phyloP scores from a whole-genome alignment of 2,329 filamentous ascomycete species.

The Fusarium haematococcum region DNA sequence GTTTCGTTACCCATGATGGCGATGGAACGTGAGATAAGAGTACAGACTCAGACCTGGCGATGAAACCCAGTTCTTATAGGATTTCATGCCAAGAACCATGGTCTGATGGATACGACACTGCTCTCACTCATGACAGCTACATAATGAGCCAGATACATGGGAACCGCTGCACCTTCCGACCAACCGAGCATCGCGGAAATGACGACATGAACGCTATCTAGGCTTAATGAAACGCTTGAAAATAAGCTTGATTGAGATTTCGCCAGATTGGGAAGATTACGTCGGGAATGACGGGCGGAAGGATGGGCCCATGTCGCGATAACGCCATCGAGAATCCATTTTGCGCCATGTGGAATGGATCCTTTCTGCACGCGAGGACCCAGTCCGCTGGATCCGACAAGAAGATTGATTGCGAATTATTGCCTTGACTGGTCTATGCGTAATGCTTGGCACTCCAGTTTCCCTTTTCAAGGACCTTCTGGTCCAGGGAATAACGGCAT shows the following conservation, averaged over 20 bases:
- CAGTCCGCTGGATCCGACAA: not conserved
- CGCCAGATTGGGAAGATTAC: not conserved
- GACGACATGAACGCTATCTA: constrained; percentile 5
- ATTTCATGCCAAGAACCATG: not conserved
- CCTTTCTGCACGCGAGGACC: not conserved
- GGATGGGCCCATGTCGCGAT: not conserved
- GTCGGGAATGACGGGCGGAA: not conserved
- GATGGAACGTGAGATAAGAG: not conserved
- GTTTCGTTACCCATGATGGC: not conserved
- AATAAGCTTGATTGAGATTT: not conserved
- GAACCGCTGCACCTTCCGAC: not conserved
- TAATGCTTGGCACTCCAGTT: not conserved
- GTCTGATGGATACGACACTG: not conserved
- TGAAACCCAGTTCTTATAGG: not conserved
- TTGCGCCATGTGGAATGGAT: not conserved
- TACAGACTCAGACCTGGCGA: not conserved
- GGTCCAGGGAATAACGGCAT: not conserved
- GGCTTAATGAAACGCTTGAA: not conserved
- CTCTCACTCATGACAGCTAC: not conserved
- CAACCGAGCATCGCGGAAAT: not conserved
- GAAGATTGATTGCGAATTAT: not conserved
- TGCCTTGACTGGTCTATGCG: not conserved
- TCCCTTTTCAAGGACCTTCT: not conserved
- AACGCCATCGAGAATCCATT: not conserved
- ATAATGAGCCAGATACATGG: not conserved